A percentile compares a stretch with the other conserved stretches of the same genome.
Evolutionary conservation across 345 rosid species (phyloP).

Genomic region (Pistacia atlantica): DNA sequence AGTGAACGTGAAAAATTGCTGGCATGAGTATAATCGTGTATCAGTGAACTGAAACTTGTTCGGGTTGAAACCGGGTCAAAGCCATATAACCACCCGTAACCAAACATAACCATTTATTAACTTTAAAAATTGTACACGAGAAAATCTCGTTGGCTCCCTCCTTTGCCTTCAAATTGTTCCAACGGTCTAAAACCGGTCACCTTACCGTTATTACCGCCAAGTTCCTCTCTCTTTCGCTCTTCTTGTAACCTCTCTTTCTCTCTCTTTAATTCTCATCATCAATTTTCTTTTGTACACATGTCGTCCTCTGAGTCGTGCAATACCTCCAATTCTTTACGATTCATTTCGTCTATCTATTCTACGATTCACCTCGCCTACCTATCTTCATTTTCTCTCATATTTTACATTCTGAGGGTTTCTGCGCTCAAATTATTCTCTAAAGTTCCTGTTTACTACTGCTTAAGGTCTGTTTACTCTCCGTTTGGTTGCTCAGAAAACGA

Average conservation of each 20-base stretch:
- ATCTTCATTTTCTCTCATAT: not conserved
- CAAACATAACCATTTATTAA: not conserved
- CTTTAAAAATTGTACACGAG: not conserved
- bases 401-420: not conserved
- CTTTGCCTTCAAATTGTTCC: not conserved
- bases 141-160: not conserved
- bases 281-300: not conserved
- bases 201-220: conserved; percentile 32
- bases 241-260: conserved; percentile 13
- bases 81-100: not conserved
- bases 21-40: too few relatives aligned
- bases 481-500: conserved; percentile 16
- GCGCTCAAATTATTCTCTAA: not conserved
- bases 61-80: not conserved
- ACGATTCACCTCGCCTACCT: not conserved
- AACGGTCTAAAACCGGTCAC: conserved; percentile 6
- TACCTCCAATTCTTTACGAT: not conserved
- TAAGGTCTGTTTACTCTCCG: not conserved
- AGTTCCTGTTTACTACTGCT: not conserved
- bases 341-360: not conserved
- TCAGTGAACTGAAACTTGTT: not conserved
- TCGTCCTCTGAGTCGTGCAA: not conserved
- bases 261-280: not conserved
- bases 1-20: too few relatives aligned
- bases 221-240: conserved; percentile 31